A percentile compares a stretch with the other conserved stretches of the same genome.
phyloP scores from a whole-genome alignment of 1,139 yeast genomes.

The Magnusiomyces suaveolens region DNA sequence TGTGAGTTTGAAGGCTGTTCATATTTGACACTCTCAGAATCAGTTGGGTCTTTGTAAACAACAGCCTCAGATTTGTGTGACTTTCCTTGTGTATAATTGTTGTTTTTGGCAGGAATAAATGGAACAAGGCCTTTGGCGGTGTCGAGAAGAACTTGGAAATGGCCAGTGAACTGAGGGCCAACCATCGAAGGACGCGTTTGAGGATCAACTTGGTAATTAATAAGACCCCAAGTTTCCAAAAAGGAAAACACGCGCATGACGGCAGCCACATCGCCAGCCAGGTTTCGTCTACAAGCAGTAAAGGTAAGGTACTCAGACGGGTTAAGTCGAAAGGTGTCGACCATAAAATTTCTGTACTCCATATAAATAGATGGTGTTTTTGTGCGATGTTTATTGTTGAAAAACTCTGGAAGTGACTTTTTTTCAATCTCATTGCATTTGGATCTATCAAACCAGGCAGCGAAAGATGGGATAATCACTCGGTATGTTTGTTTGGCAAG shows the following conservation, averaged over 20 bases:
- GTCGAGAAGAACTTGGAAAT: conserved; percentile 48
- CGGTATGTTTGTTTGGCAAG: conserved; percentile 64
- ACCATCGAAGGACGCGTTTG: conserved; percentile 61
- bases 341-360: conserved; percentile 87
- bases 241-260: conserved; percentile 84
- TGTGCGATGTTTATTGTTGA: conserved; percentile 60
- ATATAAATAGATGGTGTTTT: conserved; percentile 84
- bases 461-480: conserved; percentile 86
- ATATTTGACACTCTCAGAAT: conserved; percentile 3
- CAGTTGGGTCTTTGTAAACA: conserved; percentile 6
- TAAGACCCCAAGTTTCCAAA: conserved; percentile 90
- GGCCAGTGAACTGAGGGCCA: conserved; percentile 58
- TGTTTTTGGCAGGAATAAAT: conserved; percentile 16
- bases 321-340: conserved; percentile 81
- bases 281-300: conserved; percentile 87
- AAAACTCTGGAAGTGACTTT: conserved; percentile 85
- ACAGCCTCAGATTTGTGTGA: not conserved
- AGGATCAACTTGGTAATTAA: conserved; percentile 83
- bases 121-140: conserved; percentile 75
- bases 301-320: conserved; percentile 89
- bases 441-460: conserved; percentile 79
- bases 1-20: not conserved
- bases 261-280: conserved; percentile 94
- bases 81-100: not conserved
- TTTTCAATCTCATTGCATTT: conserved; percentile 55